Base-by-base conservation (phyloP, 805 yeast genomes). In the Metschnikowia koreensis region DNA sequence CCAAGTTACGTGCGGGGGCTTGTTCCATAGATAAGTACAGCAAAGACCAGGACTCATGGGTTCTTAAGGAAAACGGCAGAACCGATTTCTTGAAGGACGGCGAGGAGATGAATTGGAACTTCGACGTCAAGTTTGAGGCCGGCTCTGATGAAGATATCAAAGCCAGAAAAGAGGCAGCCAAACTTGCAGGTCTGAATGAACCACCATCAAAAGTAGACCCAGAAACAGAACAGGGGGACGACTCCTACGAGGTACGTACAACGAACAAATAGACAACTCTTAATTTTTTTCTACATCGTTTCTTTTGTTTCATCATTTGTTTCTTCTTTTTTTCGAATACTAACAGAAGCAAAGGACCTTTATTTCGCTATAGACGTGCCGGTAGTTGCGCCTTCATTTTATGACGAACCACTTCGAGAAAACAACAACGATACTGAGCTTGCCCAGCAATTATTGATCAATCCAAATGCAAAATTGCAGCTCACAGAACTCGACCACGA, bases 61-160 rank as follows among this genome's bases (percentile, higher is more conserved):
- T 60, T 6, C 64, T 86, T 48, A 73, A 73, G 16, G 75, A 80
- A 78, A 89, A 88, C 64, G 97, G 97, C 5, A 77, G 82, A 56
- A 81, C 89, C 7, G 83, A 79, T 41, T 91, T 86, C 60, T 73
- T 93, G 54, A 66, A 80, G 7, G 68, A 77, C 7, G 98, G 98
- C 7, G 94, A 92, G 61, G 97, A 91, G 66, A 89, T 90, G 96
- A 85, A 89, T 64, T 92, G 97, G 97, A 82, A 85, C 60, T 93
- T 91, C 73, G 81, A 80, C 61, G 75, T 68, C 51, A 82, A 81
- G 16, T 85, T 81, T 58, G 97, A 89, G 70, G 96, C 97, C 6
- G 97, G 97, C 10, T 87, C 96, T 3, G 89, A 85, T 56, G 96
- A 86, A 46, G 97, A 91, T 67, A 82, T 90, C 48, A 81, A 79